Evolutionary conservation across 2,329 filamentous ascomycete genomes (phyloP).

Genomic region (Fusarium nurragi): DNA sequence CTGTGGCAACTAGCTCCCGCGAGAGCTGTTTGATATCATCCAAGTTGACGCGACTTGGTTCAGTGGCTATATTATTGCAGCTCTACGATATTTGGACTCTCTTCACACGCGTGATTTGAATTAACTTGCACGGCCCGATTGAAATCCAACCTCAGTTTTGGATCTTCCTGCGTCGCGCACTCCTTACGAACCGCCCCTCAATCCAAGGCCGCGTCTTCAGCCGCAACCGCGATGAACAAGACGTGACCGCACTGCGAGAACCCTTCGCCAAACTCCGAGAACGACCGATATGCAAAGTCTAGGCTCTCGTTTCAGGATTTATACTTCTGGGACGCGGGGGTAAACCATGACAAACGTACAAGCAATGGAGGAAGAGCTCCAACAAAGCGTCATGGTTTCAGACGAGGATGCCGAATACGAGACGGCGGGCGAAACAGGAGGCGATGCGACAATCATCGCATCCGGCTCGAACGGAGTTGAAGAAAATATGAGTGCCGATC

Average conservation of each 20-base stretch:
- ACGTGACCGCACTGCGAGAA: constrained; percentile 35
- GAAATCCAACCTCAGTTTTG: background rate
- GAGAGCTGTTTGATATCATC: constrained; percentile 38
- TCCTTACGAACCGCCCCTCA: constrained; percentile 11
- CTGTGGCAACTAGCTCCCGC: constrained; percentile 44
- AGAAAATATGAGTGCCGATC: background rate
- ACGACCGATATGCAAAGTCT: constrained; percentile 47
- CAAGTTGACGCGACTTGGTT: constrained; percentile 41
- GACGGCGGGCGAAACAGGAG: constrained; percentile 47
- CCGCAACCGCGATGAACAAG: constrained; percentile 39
- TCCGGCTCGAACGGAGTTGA: constrained; percentile 18
- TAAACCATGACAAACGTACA: constrained; percentile 61
- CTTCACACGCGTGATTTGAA: constrained; percentile 21
- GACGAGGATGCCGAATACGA: constrained; percentile 60
- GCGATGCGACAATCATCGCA: constrained; percentile 41
- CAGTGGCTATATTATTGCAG: constrained; percentile 23
- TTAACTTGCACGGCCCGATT: background rate
- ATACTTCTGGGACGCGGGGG: constrained; percentile 41
- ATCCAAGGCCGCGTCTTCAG: constrained; percentile 37
- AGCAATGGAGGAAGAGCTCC: constrained; percentile 66
- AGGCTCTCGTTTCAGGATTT: constrained; percentile 19
- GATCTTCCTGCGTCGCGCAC: constrained; percentile 1
- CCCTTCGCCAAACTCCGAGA: constrained; percentile 34
- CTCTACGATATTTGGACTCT: constrained; percentile 4
- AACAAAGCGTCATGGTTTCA: constrained; percentile 63